phyloP scores from a whole-genome alignment of 768 basidiomycete genomes.

The Paxillus ammoniavirescens region DNA sequence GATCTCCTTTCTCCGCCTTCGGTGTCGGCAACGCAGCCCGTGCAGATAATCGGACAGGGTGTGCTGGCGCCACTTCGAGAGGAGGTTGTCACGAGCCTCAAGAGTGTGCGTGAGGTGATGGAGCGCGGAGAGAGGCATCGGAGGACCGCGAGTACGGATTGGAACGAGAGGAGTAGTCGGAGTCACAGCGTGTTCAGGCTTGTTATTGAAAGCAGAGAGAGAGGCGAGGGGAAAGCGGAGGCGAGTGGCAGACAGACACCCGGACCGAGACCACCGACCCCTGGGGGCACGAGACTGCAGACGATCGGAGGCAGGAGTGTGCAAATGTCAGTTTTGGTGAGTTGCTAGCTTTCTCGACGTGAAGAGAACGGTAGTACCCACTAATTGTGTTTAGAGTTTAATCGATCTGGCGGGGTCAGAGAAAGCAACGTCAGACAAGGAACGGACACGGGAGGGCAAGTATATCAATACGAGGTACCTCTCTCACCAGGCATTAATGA shows the following conservation, averaged over 20 bases:
- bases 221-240: constrained; percentile 46
- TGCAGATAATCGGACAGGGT: constrained; percentile 72
- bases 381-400: constrained; percentile 54
- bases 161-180: constrained; percentile 94
- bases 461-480: constrained; percentile 89
- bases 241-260: constrained; percentile 52
- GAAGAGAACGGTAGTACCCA: background rate
- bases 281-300: constrained; percentile 66
- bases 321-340: constrained; percentile 70
- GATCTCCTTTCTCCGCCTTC: constrained; percentile 80
- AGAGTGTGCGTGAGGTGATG: constrained; percentile 82
- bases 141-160: constrained; percentile 94
- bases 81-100: constrained; percentile 90
- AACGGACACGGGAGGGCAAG: constrained; percentile 92
- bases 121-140: constrained; percentile 83
- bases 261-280: constrained; percentile 46
- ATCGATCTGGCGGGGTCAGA: constrained; percentile 98
- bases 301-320: constrained; percentile 79
- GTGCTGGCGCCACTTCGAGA: constrained; percentile 78
- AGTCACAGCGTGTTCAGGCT: constrained; percentile 94
- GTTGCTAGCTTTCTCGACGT: constrained; percentile 11
- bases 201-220: constrained; percentile 84
- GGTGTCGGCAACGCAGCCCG: constrained; percentile 50
- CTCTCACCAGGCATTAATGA: background rate
- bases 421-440: constrained; percentile 93